Conservation (phyloP, 345 rosid genomes). For the Citrus glauca region DNA sequence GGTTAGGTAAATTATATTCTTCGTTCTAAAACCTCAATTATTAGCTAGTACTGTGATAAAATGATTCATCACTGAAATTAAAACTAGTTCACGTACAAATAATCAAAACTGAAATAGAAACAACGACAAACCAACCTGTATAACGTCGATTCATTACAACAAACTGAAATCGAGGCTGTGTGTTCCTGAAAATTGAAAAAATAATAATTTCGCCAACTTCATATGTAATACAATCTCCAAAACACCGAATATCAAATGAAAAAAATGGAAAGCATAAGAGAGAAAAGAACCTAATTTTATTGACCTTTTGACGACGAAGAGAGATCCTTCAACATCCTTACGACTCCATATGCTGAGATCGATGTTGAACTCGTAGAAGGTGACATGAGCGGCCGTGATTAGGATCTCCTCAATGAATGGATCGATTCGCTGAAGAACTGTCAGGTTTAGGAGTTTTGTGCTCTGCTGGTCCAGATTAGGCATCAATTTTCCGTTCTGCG, state of each 20-base stretch:
- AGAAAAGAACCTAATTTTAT: background rate
- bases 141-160: constrained; percentile 94
- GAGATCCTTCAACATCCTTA: constrained; percentile 96
- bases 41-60: background rate
- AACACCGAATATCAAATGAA: background rate
- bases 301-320: constrained; percentile 89
- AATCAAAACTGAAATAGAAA: background rate
- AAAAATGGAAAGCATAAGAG: background rate
- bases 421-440: constrained; percentile 89
- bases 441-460: constrained; percentile 83
- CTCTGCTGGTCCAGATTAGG: constrained; percentile 87
- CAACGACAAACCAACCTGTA: constrained; percentile 46
- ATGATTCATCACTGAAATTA: background rate
- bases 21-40: background rate
- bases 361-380: constrained; percentile 89
- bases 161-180: constrained; percentile 95
- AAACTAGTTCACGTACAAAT: background rate
- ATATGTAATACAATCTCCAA: background rate
- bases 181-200: constrained; percentile 46
- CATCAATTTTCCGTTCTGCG: constrained; percentile 84
- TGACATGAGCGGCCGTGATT: constrained; percentile 93
- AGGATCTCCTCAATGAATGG: constrained; percentile 85
- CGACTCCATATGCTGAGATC: constrained; percentile 93
- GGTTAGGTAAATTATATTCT: background rate
- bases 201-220: background rate